These are phyloP conservation scores for Aspergillus glaucus DNA, from an alignment of 2,329 filamentous ascomycete species.

Conservation along the genomic window DNA sequence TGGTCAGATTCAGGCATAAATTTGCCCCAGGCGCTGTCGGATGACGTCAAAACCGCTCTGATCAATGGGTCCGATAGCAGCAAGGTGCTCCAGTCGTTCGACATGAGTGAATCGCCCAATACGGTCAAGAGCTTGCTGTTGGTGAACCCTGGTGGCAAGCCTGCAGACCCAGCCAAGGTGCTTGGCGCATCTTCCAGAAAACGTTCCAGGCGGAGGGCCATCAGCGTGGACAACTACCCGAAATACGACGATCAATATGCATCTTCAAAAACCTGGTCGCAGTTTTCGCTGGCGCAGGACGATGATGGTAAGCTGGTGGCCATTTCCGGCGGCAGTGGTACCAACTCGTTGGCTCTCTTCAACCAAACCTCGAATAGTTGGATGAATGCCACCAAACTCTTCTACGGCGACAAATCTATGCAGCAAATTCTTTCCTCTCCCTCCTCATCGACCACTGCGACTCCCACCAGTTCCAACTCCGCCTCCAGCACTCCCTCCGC, in stretches of 20 bases:
- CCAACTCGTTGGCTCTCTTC: conserved; percentile 69
- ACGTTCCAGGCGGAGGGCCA: conserved; percentile 42
- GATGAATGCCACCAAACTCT: conserved; percentile 63
- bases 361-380: conserved; percentile 69
- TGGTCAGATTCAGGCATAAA: conserved; percentile 65
- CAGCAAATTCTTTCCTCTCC: conserved; percentile 30
- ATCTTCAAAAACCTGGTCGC: conserved; percentile 57
- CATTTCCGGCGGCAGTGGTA: conserved; percentile 65
- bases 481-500: conserved; percentile 26
- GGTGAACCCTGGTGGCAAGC: conserved; percentile 52
- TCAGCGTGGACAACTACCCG: conserved; percentile 64
- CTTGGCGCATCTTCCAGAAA: conserved; percentile 36
- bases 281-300: conserved; percentile 66
- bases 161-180: conserved; percentile 44
- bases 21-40: conserved; percentile 55
- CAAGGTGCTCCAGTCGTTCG: conserved; percentile 72
- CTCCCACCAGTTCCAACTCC: conserved; percentile 19
- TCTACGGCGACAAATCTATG: conserved; percentile 45
- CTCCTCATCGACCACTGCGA: conserved; percentile 25
- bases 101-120: conserved; percentile 69
- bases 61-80: conserved; percentile 69
- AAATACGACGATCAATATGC: conserved; percentile 70
- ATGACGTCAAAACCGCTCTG: conserved; percentile 57
- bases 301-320: conserved; percentile 58
- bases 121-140: conserved; percentile 64